Percentiles rank a stretch among this genome's conserved stretches.
phyloP scores from a whole-genome alignment of 169 alveolate species.

The Plasmodium malariae region DNA sequence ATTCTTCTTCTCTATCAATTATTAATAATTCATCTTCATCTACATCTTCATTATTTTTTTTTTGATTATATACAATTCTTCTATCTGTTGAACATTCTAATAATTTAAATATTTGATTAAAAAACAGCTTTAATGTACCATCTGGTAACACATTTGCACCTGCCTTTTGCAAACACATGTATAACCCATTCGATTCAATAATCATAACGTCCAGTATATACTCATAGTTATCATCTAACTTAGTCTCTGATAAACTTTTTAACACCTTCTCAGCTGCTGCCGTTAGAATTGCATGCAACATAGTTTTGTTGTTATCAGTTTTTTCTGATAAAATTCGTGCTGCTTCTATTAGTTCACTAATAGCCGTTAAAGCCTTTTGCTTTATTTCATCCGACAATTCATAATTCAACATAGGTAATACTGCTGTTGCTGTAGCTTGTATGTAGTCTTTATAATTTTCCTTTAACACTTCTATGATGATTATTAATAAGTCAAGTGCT shows the following conservation, averaged over 20 bases:
- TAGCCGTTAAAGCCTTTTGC: constrained; percentile 86
- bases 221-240: constrained; percentile 77
- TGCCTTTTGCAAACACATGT: constrained; percentile 86
- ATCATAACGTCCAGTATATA: constrained; percentile 80
- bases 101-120: constrained; percentile 45
- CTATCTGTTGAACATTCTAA: constrained; percentile 71
- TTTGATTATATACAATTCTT: constrained; percentile 79
- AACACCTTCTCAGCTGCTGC: constrained; percentile 71
- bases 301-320: constrained; percentile 78
- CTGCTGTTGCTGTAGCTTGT: constrained; percentile 84
- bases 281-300: constrained; percentile 82
- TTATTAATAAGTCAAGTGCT: constrained; percentile 79
- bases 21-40: constrained; percentile 86
- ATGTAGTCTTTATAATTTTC: constrained; percentile 84
- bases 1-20: constrained; percentile 84
- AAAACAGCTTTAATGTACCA: constrained; percentile 49
- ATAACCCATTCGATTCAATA: constrained; percentile 83
- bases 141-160: constrained; percentile 85
- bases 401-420: constrained; percentile 83
- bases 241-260: constrained; percentile 60
- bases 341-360: constrained; percentile 89
- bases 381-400: constrained; percentile 87
- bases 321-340: constrained; percentile 80
- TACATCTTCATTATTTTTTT: constrained; percentile 80
- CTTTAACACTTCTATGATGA: constrained; percentile 83